A percentile compares a stretch with the other conserved stretches of the same genome.
Conservation (phyloP, 2,329 filamentous ascomycete species). For the Colletotrichum tabaci region DNA sequence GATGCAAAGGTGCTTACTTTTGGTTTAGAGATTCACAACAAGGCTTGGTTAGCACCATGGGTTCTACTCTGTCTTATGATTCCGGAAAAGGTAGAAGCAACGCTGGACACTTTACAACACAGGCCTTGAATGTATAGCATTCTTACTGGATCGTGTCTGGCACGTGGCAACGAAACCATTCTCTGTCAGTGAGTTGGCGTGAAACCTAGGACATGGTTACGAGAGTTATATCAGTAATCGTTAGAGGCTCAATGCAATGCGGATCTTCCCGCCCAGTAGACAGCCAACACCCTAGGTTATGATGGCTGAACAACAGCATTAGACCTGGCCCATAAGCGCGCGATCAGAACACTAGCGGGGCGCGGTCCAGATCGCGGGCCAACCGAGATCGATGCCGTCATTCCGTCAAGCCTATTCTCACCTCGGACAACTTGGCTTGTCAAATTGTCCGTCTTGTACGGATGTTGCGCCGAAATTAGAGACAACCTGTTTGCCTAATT, state of each 20-base stretch:
- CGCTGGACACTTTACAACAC: too few relatives aligned
- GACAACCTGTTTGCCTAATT: background rate
- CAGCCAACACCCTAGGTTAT: background rate
- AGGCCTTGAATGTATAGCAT: too few relatives aligned
- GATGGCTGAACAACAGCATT: background rate
- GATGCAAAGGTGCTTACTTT: too few relatives aligned
- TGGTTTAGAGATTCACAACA: too few relatives aligned
- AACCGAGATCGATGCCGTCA: constrained; percentile 12
- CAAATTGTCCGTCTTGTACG: constrained; percentile 11
- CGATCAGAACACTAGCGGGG: background rate
- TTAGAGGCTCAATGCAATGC: background rate
- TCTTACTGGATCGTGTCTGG: too few relatives aligned
- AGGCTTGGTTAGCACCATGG: too few relatives aligned
- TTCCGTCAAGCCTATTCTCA: background rate
- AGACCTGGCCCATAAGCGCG: too few relatives aligned
- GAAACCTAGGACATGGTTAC: background rate
- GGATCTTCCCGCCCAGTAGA: background rate
- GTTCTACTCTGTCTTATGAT: too few relatives aligned
- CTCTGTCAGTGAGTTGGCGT: too few relatives aligned
- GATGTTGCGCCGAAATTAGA: background rate
- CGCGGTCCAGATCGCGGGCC: background rate
- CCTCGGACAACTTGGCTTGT: background rate
- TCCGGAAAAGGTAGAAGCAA: too few relatives aligned
- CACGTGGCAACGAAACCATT: too few relatives aligned
- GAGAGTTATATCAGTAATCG: background rate